Evolutionary conservation across 1,284 basidiomycete genomes (phyloP).

Genomic region (Boletus mariae): DNA sequence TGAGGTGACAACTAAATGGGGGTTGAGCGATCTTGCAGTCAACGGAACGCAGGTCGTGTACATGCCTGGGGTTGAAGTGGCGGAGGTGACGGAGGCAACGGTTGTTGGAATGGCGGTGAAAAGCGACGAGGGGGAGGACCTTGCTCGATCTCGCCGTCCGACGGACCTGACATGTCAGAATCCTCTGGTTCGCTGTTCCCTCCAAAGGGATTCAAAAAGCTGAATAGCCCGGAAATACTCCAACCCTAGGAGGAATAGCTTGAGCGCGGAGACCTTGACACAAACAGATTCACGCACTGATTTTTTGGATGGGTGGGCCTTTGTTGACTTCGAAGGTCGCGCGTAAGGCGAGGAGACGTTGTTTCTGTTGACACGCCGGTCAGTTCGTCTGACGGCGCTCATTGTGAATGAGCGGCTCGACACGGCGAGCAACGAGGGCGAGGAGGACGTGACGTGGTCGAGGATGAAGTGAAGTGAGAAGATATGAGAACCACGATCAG

Average conservation of each 20-base stretch:
- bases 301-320: constrained; percentile 36
- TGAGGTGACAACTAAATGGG: constrained; percentile 23
- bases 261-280: neutral
- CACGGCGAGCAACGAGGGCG: constrained; percentile 2
- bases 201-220: constrained; percentile 46
- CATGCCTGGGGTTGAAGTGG: constrained; percentile 29
- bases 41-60: constrained; percentile 19
- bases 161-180: constrained; percentile 18
- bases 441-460: constrained; percentile 1
- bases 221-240: constrained; percentile 47
- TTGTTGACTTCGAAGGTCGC: constrained; percentile 26
- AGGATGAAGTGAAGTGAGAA: constrained; percentile 14
- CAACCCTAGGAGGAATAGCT: constrained; percentile 40
- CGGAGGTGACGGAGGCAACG: constrained; percentile 14
- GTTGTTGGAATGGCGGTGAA: constrained; percentile 21
- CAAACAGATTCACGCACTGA: constrained; percentile 34
- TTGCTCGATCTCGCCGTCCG: constrained; percentile 28
- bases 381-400: constrained; percentile 50
- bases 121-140: constrained; percentile 22
- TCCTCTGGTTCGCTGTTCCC: constrained; percentile 23
- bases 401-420: constrained; percentile 30
- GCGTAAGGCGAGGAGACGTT: constrained; percentile 34
- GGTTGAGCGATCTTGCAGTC: constrained; percentile 27
- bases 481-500: constrained; percentile 16
- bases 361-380: constrained; percentile 40